phyloP scores from a whole-genome alignment of 2,329 filamentous ascomycete genomes.

The Thyridium curvatum region DNA sequence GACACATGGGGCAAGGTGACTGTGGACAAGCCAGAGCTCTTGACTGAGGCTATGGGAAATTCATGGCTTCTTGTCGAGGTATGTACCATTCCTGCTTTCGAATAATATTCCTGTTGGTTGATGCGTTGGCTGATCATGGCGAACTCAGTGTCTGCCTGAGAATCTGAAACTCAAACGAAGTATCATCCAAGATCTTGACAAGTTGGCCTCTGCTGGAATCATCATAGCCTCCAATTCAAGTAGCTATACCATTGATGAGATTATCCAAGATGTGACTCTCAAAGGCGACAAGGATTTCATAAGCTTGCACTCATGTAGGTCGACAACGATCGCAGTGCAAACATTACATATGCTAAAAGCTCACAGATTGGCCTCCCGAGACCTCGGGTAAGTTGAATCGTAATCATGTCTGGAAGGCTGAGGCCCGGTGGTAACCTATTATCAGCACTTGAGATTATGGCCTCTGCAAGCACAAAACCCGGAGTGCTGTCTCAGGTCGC shows the following conservation, averaged over 20 bases:
- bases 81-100: too few species aligned
- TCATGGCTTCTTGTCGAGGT: too few species aligned
- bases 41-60: too few species aligned
- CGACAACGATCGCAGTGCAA: not conserved
- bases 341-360: not conserved
- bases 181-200: slow-evolving; percentile 31
- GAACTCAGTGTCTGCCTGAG: slow-evolving; percentile 34
- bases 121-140: too few species aligned
- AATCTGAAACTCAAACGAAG: slow-evolving; percentile 30
- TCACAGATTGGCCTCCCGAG: slow-evolving; percentile 23
- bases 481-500: too few species aligned
- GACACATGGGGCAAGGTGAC: too few species aligned
- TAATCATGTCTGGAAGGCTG: too few species aligned
- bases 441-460: too few species aligned
- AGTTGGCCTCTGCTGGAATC: slow-evolving; percentile 21
- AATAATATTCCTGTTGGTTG: too few species aligned
- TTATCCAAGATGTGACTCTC: slow-evolving; percentile 27
- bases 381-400: slow-evolving; percentile 14
- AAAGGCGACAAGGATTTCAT: slow-evolving; percentile 26
- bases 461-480: too few species aligned
- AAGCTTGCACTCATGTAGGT: slow-evolving; percentile 36
- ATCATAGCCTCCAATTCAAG: slow-evolving; percentile 41
- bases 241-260: slow-evolving; percentile 35
- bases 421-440: too few species aligned
- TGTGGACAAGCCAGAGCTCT: too few species aligned